Evolutionary conservation across 495 filamentous ascomycete species (phyloP).

Genomic region (Beverwykella pulmonaria): DNA sequence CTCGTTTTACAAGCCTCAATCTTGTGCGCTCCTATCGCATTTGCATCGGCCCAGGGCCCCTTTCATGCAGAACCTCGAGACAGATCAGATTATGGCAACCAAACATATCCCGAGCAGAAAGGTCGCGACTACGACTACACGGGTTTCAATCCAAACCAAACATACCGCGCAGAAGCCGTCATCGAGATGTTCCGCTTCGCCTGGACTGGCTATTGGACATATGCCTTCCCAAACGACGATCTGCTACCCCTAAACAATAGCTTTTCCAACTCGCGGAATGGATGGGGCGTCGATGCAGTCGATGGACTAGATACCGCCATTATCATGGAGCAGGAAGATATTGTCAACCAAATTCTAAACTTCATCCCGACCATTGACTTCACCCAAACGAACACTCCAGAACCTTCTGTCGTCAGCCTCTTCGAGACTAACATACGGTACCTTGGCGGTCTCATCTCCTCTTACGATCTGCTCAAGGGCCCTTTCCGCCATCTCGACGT

Average conservation of each 20-base stretch:
- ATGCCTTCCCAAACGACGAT: slow-evolving; percentile 29
- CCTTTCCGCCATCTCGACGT: slow-evolving; percentile 58
- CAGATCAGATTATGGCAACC: slow-evolving; percentile 9
- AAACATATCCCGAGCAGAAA: slow-evolving; percentile 28
- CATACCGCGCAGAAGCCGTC: slow-evolving; percentile 20
- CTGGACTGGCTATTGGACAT: slow-evolving; percentile 25
- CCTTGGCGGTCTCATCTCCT: slow-evolving; percentile 75
- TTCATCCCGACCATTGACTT: slow-evolving; percentile 73
- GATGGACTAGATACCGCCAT: slow-evolving; percentile 82
- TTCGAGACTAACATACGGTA: slow-evolving; percentile 93
- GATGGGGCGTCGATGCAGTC: slow-evolving; percentile 85
- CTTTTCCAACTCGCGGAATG: slow-evolving; percentile 56
- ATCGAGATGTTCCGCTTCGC: slow-evolving; percentile 32
- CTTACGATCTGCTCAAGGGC: slow-evolving; percentile 77
- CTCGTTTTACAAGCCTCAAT: neutral
- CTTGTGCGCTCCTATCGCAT: neutral
- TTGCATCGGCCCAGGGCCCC: slow-evolving; percentile 2
- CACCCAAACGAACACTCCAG: slow-evolving; percentile 52
- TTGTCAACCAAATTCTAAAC: slow-evolving; percentile 68
- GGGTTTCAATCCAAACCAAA: slow-evolving; percentile 22
- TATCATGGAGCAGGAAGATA: slow-evolving; percentile 70
- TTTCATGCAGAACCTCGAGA: neutral
- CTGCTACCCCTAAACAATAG: slow-evolving; percentile 23
- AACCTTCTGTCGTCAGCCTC: slow-evolving; percentile 44
- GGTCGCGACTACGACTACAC: slow-evolving; percentile 28